Conservation (phyloP, 1,139 yeast species). For the Pichiaceae sp. region DNA sequence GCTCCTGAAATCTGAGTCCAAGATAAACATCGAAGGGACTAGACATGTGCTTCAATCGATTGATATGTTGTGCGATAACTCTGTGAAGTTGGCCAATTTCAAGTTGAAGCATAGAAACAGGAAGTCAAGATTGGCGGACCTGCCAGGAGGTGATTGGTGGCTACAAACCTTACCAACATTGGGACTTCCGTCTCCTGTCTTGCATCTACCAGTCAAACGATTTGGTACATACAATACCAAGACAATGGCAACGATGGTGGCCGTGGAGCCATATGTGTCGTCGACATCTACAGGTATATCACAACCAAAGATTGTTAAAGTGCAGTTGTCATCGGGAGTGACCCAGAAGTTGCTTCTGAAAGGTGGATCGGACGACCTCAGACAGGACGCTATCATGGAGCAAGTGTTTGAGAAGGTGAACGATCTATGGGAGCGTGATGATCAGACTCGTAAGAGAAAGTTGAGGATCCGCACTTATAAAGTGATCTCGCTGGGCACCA, state of each 20-base stretch:
- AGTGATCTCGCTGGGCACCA: conserved; percentile 84
- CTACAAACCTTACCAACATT: conserved; percentile 32
- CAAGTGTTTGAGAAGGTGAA: conserved; percentile 91
- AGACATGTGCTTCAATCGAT: conserved; percentile 31
- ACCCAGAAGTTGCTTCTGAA: conserved; percentile 57
- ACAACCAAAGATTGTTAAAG: conserved; percentile 67
- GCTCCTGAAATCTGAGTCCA: conserved; percentile 5
- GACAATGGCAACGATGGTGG: conserved; percentile 38
- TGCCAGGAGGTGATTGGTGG: conserved; percentile 48
- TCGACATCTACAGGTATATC: conserved; percentile 81
- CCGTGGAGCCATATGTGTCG: conserved; percentile 35
- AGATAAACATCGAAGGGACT: conserved; percentile 9
- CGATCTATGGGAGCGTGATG: conserved; percentile 48
- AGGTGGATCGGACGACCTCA: conserved; percentile 81
- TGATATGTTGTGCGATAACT: conserved; percentile 40
- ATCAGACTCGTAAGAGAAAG: conserved; percentile 46
- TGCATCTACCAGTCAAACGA: conserved; percentile 32
- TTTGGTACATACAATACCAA: conserved; percentile 33
- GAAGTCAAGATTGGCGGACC: conserved; percentile 24
- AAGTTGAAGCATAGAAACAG: conserved; percentile 21
- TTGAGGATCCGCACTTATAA: conserved; percentile 74
- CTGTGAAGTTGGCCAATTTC: conserved; percentile 41
- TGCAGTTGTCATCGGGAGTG: conserved; percentile 49
- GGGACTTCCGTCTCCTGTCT: conserved; percentile 65
- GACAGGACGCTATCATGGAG: conserved; percentile 97